A percentile compares a stretch with the other conserved stretches of the same genome.
Evolutionary conservation across 83 land plant species (phyloP).

Genomic region (Larix sibirica): DNA sequence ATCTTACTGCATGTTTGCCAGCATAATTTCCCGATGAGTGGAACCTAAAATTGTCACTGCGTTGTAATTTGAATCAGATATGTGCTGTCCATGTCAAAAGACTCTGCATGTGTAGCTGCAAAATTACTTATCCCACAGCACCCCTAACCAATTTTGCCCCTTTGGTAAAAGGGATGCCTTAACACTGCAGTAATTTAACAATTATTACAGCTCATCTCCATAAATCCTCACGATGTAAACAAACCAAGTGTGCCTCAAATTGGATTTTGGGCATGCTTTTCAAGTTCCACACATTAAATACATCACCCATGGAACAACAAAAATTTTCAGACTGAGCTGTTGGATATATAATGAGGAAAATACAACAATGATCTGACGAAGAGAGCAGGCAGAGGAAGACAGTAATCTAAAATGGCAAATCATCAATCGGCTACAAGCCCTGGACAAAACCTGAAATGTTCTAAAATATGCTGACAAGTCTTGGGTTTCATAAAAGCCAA

Average conservation of each 20-base stretch:
- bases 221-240: slow-evolving; percentile 6
- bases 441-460: slow-evolving; percentile 4
- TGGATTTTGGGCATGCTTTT: slow-evolving; percentile 5
- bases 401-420: not conserved
- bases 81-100: not conserved
- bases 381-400: not conserved
- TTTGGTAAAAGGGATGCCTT: not conserved
- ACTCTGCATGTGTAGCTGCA: not conserved
- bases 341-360: not conserved
- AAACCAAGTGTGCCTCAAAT: not conserved
- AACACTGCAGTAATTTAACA: not conserved
- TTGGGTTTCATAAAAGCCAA: slow-evolving; percentile 8
- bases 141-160: not conserved
- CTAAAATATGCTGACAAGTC: slow-evolving; percentile 11
- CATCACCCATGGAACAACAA: slow-evolving; percentile 6
- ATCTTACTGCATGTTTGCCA: not conserved
- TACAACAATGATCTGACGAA: not conserved
- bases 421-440: slow-evolving; percentile 2
- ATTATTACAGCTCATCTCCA: not conserved
- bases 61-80: not conserved
- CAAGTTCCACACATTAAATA: not conserved
- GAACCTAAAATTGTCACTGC: not conserved
- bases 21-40: not conserved
- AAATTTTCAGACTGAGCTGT: not conserved
- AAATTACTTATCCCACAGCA: not conserved